These are phyloP conservation scores for Syncephalastrum racemosum DNA, from an alignment of 371 early-diverging fungal species.

Conservation along the genomic window DNA sequence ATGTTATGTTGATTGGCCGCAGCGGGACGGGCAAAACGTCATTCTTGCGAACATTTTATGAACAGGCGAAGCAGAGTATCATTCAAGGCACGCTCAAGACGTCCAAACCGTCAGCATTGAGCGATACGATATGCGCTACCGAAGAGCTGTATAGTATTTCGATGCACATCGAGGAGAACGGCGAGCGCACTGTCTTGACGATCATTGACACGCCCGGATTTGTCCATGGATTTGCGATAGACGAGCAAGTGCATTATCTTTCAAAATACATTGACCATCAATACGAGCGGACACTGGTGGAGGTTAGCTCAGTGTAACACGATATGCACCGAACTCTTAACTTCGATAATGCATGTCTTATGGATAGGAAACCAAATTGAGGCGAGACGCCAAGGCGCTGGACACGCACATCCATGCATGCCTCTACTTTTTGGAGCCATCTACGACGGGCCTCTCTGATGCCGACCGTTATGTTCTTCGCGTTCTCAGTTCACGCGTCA, in stretches of 20 bases:
- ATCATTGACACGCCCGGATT: slow-evolving; percentile 85
- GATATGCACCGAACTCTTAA: no score
- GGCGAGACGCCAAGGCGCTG: slow-evolving; percentile 70
- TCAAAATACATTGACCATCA: slow-evolving; percentile 69
- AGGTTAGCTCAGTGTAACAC: slow-evolving; percentile 42
- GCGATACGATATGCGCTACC: slow-evolving; percentile 35
- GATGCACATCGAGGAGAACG: slow-evolving; percentile 75
- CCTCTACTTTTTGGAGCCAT: slow-evolving; percentile 91
- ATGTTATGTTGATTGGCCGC: slow-evolving; percentile 71
- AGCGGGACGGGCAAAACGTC: slow-evolving; percentile 76
- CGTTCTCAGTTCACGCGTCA: slow-evolving; percentile 80
- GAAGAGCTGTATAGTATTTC: slow-evolving; percentile 49
- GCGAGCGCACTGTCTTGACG: slow-evolving; percentile 74
- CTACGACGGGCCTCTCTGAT: slow-evolving; percentile 62
- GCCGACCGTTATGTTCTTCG: slow-evolving; percentile 86
- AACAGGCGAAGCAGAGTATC: slow-evolving; percentile 32
- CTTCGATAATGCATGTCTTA: not conserved
- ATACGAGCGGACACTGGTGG: slow-evolving; percentile 71
- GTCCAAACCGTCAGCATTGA: slow-evolving; percentile 25
- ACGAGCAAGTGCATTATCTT: slow-evolving; percentile 51
- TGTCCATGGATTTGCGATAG: slow-evolving; percentile 38
- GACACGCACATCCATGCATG: slow-evolving; percentile 94
- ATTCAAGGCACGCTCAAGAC: slow-evolving; percentile 31
- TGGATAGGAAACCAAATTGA: slow-evolving; percentile 70
- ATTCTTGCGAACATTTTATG: slow-evolving; percentile 80